Evolutionary conservation across 1,284 basidiomycete species (phyloP).

Genomic region (Exsudoporus floridanus): DNA sequence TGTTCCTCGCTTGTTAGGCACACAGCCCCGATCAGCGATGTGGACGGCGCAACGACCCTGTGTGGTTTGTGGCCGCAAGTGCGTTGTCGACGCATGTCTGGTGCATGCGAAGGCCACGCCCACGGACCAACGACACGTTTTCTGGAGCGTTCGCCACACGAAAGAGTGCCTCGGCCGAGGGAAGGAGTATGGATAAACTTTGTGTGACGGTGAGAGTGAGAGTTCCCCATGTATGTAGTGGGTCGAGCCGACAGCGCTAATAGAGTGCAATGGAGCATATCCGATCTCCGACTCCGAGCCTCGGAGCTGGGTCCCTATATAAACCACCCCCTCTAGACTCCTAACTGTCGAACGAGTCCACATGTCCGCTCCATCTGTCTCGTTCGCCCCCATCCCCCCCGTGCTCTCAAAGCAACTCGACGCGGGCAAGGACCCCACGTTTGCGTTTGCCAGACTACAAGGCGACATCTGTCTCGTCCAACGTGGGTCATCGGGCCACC

Average conservation of each 20-base stretch:
- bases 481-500: constrained; percentile 35
- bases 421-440: constrained; percentile 23
- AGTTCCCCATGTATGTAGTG: no score
- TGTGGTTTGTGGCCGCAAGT: not conserved
- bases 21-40: not conserved
- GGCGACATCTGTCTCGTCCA: constrained; percentile 49
- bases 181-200: not conserved
- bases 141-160: no score
- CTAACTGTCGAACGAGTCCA: not conserved
- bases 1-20: not conserved
- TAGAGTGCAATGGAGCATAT: no score
- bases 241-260: no score
- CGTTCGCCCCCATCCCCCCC: constrained; percentile 24
- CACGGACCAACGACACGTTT: no score
- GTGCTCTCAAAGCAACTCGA: constrained; percentile 16
- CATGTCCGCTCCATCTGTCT: constrained; percentile 22
- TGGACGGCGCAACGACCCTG: no score
- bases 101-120: no score
- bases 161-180: not conserved
- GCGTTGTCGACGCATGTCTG: not conserved
- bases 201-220: not conserved
- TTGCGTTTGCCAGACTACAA: constrained; percentile 50
- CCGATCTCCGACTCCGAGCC: constrained; percentile 6
- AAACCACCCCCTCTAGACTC: not conserved
- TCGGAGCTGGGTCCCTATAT: constrained; percentile 1